Percentiles rank a stretch among this genome's conserved stretches.
Evolutionary conservation across 2,329 filamentous ascomycete genomes (phyloP).

Genomic region (Talaromyces sp.): DNA sequence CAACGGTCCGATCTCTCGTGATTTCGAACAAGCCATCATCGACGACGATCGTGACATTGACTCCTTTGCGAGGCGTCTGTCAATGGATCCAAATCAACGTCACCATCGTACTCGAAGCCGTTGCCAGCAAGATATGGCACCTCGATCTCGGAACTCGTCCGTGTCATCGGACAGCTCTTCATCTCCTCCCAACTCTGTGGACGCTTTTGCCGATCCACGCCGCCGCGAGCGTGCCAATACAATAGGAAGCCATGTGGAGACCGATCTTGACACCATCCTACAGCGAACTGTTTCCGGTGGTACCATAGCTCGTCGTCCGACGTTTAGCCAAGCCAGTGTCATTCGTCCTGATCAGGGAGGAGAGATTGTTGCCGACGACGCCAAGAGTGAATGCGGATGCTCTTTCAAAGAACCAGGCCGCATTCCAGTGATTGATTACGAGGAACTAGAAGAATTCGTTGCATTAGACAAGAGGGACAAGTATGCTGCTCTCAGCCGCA

Average conservation of each 20-base stretch:
- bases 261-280: slow-evolving; percentile 55
- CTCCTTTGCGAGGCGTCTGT: slow-evolving; percentile 33
- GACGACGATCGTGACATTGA: slow-evolving; percentile 60
- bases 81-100: slow-evolving; percentile 38
- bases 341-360: slow-evolving; percentile 46
- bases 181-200: slow-evolving; percentile 94
- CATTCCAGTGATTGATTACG: slow-evolving; percentile 80
- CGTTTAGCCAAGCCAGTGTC: slow-evolving; percentile 54
- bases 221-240: slow-evolving; percentile 72
- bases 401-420: slow-evolving; percentile 71
- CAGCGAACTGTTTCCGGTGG: slow-evolving; percentile 66
- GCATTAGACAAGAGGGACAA: slow-evolving; percentile 52
- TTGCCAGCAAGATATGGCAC: slow-evolving; percentile 35
- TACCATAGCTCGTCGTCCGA: slow-evolving; percentile 58
- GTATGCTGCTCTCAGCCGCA: slow-evolving; percentile 33
- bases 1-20: slow-evolving; percentile 55
- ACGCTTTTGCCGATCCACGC: slow-evolving; percentile 88
- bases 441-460: slow-evolving; percentile 90
- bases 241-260: slow-evolving; percentile 54
- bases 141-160: slow-evolving; percentile 45
- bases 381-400: slow-evolving; percentile 77
- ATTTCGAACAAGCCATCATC: slow-evolving; percentile 80
- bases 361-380: slow-evolving; percentile 30
- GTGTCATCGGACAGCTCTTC: slow-evolving; percentile 57
- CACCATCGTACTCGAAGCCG: slow-evolving; percentile 32